These are phyloP conservation scores for Rhizoctonia solani DNA, from an alignment of 1,284 basidiomycete genomes.

Conservation along the genomic window DNA sequence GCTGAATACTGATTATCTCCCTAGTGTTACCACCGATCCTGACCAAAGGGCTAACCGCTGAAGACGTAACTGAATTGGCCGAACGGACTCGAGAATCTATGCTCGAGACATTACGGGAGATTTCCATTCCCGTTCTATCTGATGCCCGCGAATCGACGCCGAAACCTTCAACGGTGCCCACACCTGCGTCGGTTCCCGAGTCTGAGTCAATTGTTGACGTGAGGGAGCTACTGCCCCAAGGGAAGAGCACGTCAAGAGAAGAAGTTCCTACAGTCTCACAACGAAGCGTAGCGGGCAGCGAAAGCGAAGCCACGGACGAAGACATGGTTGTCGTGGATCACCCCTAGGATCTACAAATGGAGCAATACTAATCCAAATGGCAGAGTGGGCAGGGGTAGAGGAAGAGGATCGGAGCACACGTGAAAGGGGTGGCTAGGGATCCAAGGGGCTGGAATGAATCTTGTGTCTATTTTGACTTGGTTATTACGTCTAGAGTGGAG, in stretches of 20 bases:
- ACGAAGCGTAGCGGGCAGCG: slow-evolving; percentile 38
- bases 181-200: neutral
- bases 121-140: slow-evolving; percentile 51
- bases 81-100: slow-evolving; percentile 70
- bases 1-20: slow-evolving; percentile 19
- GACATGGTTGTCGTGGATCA: slow-evolving; percentile 47
- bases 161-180: slow-evolving; percentile 38
- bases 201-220: slow-evolving; percentile 21
- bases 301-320: slow-evolving; percentile 46
- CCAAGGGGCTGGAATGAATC: neutral
- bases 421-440: neutral
- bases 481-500: slow-evolving; percentile 29
- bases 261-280: slow-evolving; percentile 9
- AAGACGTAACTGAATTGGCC: slow-evolving; percentile 67
- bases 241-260: slow-evolving; percentile 9
- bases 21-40: slow-evolving; percentile 77
- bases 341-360: slow-evolving; percentile 36
- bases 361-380: neutral
- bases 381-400: neutral
- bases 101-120: slow-evolving; percentile 68
- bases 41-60: slow-evolving; percentile 67
- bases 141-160: slow-evolving; percentile 39
- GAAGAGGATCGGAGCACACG: neutral
- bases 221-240: slow-evolving; percentile 31
- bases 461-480: slow-evolving; percentile 13